Conservation (phyloP, 2,329 filamentous ascomycete species). For the Scytalidium lignicola region DNA sequence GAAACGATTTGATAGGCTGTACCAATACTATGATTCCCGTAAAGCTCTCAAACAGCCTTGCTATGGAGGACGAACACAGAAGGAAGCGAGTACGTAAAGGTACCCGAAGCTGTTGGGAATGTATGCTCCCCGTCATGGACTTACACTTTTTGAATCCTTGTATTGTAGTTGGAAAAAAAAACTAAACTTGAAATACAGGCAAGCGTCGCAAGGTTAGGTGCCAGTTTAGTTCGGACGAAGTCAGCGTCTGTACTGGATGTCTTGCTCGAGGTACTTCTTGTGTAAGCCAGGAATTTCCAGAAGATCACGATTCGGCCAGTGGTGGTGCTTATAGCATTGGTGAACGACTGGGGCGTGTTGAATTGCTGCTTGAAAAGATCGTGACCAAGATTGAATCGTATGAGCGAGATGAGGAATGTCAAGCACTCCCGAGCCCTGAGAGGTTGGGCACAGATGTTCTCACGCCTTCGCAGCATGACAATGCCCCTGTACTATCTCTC, state of each 20-base stretch:
- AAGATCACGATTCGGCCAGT: conserved; percentile 21
- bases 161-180: neutral
- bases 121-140: conserved; percentile 31
- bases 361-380: conserved; percentile 22
- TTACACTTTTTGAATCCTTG: neutral
- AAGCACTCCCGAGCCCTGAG: conserved; percentile 23
- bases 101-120: conserved; percentile 55
- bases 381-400: conserved; percentile 22
- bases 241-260: conserved; percentile 41
- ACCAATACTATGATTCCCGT: neutral
- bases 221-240: conserved; percentile 34
- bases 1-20: neutral
- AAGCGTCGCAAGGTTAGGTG: conserved; percentile 47
- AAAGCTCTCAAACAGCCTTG: neutral
- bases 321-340: conserved; percentile 17
- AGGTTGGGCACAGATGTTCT: conserved; percentile 23
- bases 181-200: conserved; percentile 12
- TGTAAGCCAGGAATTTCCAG: conserved; percentile 27
- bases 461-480: conserved; percentile 12
- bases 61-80: conserved; percentile 17
- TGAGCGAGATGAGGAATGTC: conserved; percentile 22
- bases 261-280: conserved; percentile 31
- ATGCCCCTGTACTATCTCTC: conserved; percentile 20
- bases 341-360: conserved; percentile 25
- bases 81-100: conserved; percentile 37